phyloP scores from a whole-genome alignment of 179 eudicot species.

The Patellifolia procumbens region DNA sequence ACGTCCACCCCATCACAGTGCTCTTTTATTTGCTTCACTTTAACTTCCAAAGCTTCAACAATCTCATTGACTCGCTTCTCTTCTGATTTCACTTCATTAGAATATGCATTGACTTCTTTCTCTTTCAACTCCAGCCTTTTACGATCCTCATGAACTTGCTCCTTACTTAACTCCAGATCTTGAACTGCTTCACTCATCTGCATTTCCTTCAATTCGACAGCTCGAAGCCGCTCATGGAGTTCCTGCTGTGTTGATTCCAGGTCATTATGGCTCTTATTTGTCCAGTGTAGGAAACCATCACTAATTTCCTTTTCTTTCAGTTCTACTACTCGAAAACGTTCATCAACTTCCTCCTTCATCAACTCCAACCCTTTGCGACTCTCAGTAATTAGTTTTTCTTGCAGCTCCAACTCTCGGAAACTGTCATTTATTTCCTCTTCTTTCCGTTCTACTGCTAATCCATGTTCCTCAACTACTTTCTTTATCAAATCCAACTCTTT shows the following conservation, averaged over 20 bases:
- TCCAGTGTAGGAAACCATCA: constrained; percentile 9
- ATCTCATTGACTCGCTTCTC: constrained; percentile 16
- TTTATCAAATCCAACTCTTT: not conserved
- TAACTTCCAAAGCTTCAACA: not conserved
- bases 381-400: constrained; percentile 5
- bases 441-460: not conserved
- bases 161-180: constrained; percentile 14
- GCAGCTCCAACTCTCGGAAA: not conserved
- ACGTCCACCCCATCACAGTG: not conserved
- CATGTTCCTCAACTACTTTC: not conserved
- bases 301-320: constrained; percentile 11
- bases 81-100: not conserved
- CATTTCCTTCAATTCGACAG: constrained; percentile 22
- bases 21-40: not conserved
- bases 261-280: not conserved
- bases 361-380: constrained; percentile 8
- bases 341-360: constrained; percentile 9
- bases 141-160: not conserved
- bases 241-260: constrained; percentile 13
- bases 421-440: not conserved
- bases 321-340: not conserved
- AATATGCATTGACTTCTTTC: not conserved
- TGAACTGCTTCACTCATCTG: not conserved
- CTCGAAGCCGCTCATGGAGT: not conserved
- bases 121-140: not conserved